Evolutionary conservation across 768 basidiomycete species (phyloP), one percentile per base, ranked within the genome.

Genomic region (Boletales sp.): DNA sequence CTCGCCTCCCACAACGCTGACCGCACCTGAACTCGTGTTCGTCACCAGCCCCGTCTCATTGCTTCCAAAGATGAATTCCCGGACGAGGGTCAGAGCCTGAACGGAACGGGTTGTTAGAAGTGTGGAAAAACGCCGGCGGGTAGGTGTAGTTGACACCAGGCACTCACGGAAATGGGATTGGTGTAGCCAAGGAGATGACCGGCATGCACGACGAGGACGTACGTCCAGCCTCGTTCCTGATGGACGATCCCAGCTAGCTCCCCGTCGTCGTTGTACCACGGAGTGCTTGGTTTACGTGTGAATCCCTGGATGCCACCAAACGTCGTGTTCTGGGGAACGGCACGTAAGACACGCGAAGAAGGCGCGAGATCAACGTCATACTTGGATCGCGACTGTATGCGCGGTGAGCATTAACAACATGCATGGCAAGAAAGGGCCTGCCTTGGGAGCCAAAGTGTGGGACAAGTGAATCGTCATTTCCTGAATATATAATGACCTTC

Each of bases 281-380:
- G 78, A 1, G 87, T 88, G 0, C 79, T 74, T 4, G 87, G 87
- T 49, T 74, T 77, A 38, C 79, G 72, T 0, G 83, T 80, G 63
- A 90, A 90, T 2, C 87, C 87, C 66, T 83, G 83, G 36, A 82
- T 81, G 8, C 86, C 86, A 24, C 86, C 85, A 59, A 88, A 90
- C 1, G 86, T 88, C n/a, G 85, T 86, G 59, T 90, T 90, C 82
- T 87, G 51, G 0, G 48, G 11, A 2, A 34, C 1, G 27, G 18
- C 24, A 9, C 9, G 6, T 56, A n/a, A 47, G 52, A 47, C 15
- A 42, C 2, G 2, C 8, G 19, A n/a, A 21, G 18, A 31, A 21
- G 14, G 15, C 8, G 29, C 21, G 21, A 29, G 50, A 36, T 17
- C 7, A 12, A 48, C 45, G 43, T 53, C 59, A 14, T 46, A 77